These are phyloP conservation scores for Fusarium nurragi DNA, from an alignment of 2,329 filamentous ascomycete species.

Conservation along the genomic window DNA sequence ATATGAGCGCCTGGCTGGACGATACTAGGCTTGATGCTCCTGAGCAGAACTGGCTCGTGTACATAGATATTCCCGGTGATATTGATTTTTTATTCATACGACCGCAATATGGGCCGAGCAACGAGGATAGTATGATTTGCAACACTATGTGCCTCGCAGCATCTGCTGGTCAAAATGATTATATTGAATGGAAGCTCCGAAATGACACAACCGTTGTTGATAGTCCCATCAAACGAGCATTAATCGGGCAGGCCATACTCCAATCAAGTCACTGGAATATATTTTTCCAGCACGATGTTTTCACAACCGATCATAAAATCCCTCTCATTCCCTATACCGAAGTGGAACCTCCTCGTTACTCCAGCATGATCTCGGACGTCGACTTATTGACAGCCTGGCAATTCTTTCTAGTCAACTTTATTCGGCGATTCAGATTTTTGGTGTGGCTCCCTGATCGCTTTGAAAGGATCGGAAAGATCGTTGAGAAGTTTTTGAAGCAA, in stretches of 20 bases:
- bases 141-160: background rate
- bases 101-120: too few relatives aligned
- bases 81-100: too few relatives aligned
- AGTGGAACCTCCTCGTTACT: too few relatives aligned
- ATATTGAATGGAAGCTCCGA: background rate
- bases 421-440: too few relatives aligned
- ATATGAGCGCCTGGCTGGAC: background rate
- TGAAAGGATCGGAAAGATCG: fast-evolving
- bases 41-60: too few relatives aligned
- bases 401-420: background rate
- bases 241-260: fast-evolving
- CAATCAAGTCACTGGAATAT: background rate
- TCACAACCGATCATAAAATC: background rate
- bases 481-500: background rate
- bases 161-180: fast-evolving
- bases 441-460: too few relatives aligned
- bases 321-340: background rate
- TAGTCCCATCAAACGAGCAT: background rate
- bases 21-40: background rate
- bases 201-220: fast-evolving
- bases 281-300: background rate
- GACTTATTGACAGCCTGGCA: background rate
- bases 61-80: too few relatives aligned
- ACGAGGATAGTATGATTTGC: background rate
- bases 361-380: too few relatives aligned